Evolutionary conservation across 1,139 yeast genomes (phyloP), one percentile per base, ranked within the genome.

Genomic region (Saccharomyces hybrid): DNA sequence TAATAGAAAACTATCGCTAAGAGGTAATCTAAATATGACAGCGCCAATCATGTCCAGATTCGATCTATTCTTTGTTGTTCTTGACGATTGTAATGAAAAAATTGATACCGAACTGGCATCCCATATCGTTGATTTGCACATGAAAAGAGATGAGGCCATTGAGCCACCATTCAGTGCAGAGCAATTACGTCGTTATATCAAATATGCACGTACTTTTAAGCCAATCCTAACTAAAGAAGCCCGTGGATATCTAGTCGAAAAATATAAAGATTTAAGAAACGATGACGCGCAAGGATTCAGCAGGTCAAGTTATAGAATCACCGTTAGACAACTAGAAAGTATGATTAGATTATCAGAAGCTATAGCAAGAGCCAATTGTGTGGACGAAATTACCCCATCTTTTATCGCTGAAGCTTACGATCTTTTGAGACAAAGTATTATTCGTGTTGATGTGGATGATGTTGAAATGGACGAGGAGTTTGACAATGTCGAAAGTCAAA

Each of bases 31-130:
- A 66, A 85, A 87, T 66, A 90, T 93, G 97, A 88, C 97, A n/a
- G 98, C 98, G 1, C 99, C 99, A 2, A 93, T 93, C 69, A 93
- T 93, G 97, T 91, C 98, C 34, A 85, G 99, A 74, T 93, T 93
- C 69, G 99, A 93, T 73, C 74, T 95, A 61, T 95, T 95, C 70
- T 93, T 95, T 67, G 98, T 93, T 38, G 86, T 93, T 53, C 76
- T 93, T 61, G 99, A 93, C 72, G 99, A 95, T 66, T 88, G 97
- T 68, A 93, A 93, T 66, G 97, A 89, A 67, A 80, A 84, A 62
- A 80, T 91, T 50, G 99, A 93, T 69, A 85, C 95, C 1, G 89
- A 88, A 63, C 76, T 93, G 61, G 97, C 99, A 0, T 79, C 85
- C 34, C 99, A 93, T 69, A 93, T 95, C 66, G 97, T 93, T 47